Evolutionary conservation across 768 basidiomycete species (phyloP), one percentile per base, ranked within the genome.

Genomic region (Baorangia bicolor): DNA sequence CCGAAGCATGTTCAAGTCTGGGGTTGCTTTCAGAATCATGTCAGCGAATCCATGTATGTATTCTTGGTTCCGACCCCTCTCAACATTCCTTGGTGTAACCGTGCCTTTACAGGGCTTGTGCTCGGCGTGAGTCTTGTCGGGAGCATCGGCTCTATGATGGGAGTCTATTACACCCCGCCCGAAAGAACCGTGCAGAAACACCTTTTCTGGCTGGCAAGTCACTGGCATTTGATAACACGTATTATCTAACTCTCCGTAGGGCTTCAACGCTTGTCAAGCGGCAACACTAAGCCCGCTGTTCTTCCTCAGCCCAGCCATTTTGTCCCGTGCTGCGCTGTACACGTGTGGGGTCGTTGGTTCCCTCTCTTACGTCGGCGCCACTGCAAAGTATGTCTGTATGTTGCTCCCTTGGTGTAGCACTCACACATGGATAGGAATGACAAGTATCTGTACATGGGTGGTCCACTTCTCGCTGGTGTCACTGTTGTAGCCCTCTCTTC

Each of bases 251-350:
- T 52, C 43, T 34, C 23, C 16, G 7, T 4, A 91, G 88, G 86
- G 85, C 5, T 95, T 96, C 73, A 91, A 94, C 59, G 86, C 80
- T 4, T 91, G 84, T 69, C 93, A 95, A 74, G 90, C 90, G 8
- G 88, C 90, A 8, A 91, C 90, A 3, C 77, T 96, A 39, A 89
- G 88, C 58, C 93, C 93, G 3, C 69, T 96, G n/a, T 93, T 92
- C 76, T 94, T 95, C 80, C 71, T 94, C 43, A 86, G 78, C 64
- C 93, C 93, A 3, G 91, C 90, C 13, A 81, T 95, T 59, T 80
- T 96, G 47, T 87, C 88, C 18, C 85, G 93, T 30, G 93, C 93
- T 10, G 93, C 91, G 6, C 75, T 96, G 3, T 96, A 96, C 73
- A 94, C 93, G 0, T 81, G 85, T 35, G 92, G 92, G 27, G 83